Percentiles rank a stretch among this genome's conserved stretches.
Evolutionary conservation across 331 rosid species (phyloP).

Genomic region (Acacia concinna): DNA sequence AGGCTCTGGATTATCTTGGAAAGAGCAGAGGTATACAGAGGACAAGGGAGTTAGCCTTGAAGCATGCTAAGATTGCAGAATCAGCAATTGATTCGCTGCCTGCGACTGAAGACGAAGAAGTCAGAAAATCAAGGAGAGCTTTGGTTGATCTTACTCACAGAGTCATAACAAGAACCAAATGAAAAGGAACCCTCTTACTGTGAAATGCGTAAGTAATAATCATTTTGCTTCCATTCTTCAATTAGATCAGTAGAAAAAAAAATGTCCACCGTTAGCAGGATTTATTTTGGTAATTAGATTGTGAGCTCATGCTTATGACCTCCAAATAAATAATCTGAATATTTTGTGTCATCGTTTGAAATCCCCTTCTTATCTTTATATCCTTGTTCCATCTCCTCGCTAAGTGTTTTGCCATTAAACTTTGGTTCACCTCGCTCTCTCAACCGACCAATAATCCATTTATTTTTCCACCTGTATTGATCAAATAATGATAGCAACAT

Average conservation of each 20-base stretch:
- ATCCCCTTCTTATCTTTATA: conserved; percentile 23
- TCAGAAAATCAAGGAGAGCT: conserved; percentile 59
- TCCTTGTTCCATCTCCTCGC: too few species aligned
- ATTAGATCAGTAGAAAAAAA: not conserved
- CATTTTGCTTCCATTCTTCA: not conserved
- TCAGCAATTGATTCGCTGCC: conserved; percentile 68
- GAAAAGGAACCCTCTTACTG: conserved; percentile 11
- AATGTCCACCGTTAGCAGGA: not conserved
- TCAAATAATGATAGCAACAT: not conserved
- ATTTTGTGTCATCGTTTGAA: not conserved
- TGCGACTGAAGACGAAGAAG: conserved; percentile 48
- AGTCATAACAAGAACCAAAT: conserved; percentile 62
- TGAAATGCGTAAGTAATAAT: not conserved
- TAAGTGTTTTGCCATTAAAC: too few species aligned
- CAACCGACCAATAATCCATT: too few species aligned
- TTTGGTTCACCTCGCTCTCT: too few species aligned
- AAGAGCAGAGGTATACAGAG: conserved; percentile 63
- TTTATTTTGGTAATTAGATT: not conserved
- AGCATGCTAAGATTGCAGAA: conserved; percentile 63
- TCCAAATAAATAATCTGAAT: not conserved
- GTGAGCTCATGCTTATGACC: not conserved
- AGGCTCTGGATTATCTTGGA: conserved; percentile 67
- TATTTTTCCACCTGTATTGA: not conserved
- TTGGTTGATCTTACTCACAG: conserved; percentile 61
- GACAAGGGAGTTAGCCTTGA: conserved; percentile 57